Conservation (phyloP, 345 rosid species). For the Adansonia digitata region DNA sequence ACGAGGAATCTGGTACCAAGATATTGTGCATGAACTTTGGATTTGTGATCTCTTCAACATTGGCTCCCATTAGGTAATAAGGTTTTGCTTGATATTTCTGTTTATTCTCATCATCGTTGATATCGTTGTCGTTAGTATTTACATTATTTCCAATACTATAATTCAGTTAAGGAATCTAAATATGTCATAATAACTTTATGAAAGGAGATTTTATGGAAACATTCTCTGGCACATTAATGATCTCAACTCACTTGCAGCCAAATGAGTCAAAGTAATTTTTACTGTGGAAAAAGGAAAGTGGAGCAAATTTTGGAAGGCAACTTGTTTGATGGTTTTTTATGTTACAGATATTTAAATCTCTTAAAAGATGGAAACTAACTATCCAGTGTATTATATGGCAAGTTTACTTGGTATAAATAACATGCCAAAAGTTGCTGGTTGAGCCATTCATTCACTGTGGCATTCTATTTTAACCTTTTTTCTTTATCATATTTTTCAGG, state of each 20-base stretch:
- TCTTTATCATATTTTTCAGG: neutral
- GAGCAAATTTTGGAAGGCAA: slow-evolving; percentile 10
- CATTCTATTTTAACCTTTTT: neutral
- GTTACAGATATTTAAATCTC: neutral
- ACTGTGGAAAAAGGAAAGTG: neutral
- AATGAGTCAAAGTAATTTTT: neutral
- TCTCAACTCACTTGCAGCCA: neutral
- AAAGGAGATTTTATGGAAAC: neutral
- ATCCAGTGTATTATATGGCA: neutral
- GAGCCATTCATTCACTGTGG: neutral
- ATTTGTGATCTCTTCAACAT: neutral
- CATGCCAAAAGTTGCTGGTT: neutral
- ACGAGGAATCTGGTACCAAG: neutral
- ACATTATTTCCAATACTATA: neutral
- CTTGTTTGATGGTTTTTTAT: neutral
- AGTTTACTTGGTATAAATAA: neutral
- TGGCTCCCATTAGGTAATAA: neutral
- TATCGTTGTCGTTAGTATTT: too few species aligned
- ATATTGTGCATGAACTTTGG: neutral
- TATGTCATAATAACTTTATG: neutral
- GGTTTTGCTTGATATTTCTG: too few species aligned
- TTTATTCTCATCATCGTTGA: too few species aligned
- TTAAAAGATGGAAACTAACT: neutral
- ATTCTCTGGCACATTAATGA: neutral
- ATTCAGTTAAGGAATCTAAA: neutral